Base-by-base conservation (phyloP, 225 moss, liverwort and hornwort species). In the Sphagnum tenellum region DNA sequence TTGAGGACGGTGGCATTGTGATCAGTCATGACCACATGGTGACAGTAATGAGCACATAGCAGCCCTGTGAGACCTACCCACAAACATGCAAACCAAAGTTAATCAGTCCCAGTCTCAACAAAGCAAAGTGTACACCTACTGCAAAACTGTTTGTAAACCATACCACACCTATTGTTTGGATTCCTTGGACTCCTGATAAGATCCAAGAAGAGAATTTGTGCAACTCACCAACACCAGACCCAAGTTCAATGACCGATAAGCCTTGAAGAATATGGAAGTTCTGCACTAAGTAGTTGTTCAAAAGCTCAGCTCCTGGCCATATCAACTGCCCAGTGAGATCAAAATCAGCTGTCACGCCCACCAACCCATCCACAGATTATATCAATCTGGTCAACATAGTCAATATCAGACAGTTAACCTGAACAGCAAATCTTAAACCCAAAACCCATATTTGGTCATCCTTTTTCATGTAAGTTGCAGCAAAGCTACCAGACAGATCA, bases 261-360 rank as follows among this genome's bases (percentile, higher is more conserved):
- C 76, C 82, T 45, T 71, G 61, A 3, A 92, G 72, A 47, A 75
- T 62, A 66, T 71, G 58, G 11, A 71, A 62, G 57, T 83, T 71
- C 51, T 59, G 72, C 14, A 79, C 81, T 50, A 92, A 66, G 75
- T 89, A 95, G 67, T 79, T 84, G 56, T 84, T 89, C 50, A 95
- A 66, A 62, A 95, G 69, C 73, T 84, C 75, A 58, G 89, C 86
- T 81, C 95, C 92, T 57, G 95, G 95, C 95, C 95, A 95, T 44
- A 95, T 84, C 47, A 92, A 74, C 74, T 95, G 95, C 46, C 95
- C 95, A 73, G 92, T 92, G 56, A 95, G 92, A 74, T 95, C 89
- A 66, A 76, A 89, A 73, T 95, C 92, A 68, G 92, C 89, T 95
- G 75, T 80, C 81, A 52, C 72, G 74, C 45, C 71, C 65, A 77